Percentiles rank a stretch among this genome's conserved stretches.
Evolutionary conservation across 2,329 filamentous ascomycete species (phyloP).

Genomic region (Cryphonectria radicalis): DNA sequence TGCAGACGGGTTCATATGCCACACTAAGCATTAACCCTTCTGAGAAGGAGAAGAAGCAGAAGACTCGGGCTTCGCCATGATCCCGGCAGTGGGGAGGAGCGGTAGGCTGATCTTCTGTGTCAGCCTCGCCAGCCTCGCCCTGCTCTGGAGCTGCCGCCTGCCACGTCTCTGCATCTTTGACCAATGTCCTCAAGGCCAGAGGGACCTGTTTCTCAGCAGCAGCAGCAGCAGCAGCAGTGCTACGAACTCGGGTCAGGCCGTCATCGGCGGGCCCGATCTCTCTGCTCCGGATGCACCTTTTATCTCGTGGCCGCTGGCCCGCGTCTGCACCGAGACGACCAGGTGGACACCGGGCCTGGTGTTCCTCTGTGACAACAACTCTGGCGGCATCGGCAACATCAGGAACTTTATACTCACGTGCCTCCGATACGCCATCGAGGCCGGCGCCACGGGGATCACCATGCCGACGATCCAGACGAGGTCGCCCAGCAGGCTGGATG

Average conservation of each 20-base stretch:
- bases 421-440: conserved; percentile 53
- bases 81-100: conserved; percentile 28
- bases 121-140: conserved; percentile 33
- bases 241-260: not conserved
- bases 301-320: conserved; percentile 49
- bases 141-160: conserved; percentile 35
- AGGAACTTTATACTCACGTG: conserved; percentile 56
- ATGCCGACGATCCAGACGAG: conserved; percentile 52
- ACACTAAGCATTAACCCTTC: not conserved
- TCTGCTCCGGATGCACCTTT: conserved; percentile 47
- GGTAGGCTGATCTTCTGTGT: conserved; percentile 32
- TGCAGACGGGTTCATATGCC: not conserved
- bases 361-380: conserved; percentile 56
- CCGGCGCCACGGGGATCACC: conserved; percentile 50
- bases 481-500: conserved; percentile 45
- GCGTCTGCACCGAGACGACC: conserved; percentile 48
- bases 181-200: conserved; percentile 21
- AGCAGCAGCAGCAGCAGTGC: conserved; percentile 1
- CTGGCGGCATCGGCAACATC: conserved; percentile 55
- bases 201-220: not conserved
- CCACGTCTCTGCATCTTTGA: conserved; percentile 34
- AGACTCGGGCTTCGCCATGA: conserved; percentile 2
- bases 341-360: conserved; percentile 48
- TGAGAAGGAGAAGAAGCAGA: not conserved
- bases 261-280: conserved; percentile 40